Base-by-base conservation (phyloP, 106 monocot species). In the Dendrobium catenatum region DNA sequence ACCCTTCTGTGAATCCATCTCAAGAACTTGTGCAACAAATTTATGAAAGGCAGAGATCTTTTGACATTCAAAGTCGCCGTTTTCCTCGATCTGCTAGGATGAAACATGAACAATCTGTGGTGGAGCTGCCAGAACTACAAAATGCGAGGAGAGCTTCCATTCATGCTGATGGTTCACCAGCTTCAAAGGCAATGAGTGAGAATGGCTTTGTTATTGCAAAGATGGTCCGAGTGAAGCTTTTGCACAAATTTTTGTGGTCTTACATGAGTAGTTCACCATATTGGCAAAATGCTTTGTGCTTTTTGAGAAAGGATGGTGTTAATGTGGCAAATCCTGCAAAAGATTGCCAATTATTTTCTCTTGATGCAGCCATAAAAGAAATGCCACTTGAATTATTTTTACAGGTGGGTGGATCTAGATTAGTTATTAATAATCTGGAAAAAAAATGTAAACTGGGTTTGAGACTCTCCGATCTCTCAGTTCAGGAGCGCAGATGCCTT, bases 301-400 rank as follows among this genome's bases (percentile, higher is more conserved):
- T 61, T 83, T 83, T 68, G n/a, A 79, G 80, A 59, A 49, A 49
- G 46, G 18, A 24, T 76, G 43, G 77, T 37, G 79, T 59, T 26
- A 44, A 83, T 81, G 79, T 73, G 29, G 15, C 68, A 24, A 85
- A 88, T 10, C 82, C 76, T 85, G 77, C 77, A 75, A 46, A 51
- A 11, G 76, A 82, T 68, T 82, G 78, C 29, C 82, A 79, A 75
- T 85, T 84, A 40, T 84, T 98, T 88, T 79, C 85, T 77, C 78
- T 93, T 72, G 84, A 77, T 42, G 58, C 59, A 72, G 92, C 91
- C 75, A 73, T 90, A 82, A 89, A 91, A 56, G 84, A 84, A 75
- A 93, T 98, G 94, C 95, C 92, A 26, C 81, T 98, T 79, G 88
- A 98, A 77, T 81, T 98, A 43, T 98, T 98, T 82, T 83, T 93